Evolutionary conservation across 768 basidiomycete species (phyloP), one percentile per base, ranked within the genome.

Genomic region (Collybia nuda): DNA sequence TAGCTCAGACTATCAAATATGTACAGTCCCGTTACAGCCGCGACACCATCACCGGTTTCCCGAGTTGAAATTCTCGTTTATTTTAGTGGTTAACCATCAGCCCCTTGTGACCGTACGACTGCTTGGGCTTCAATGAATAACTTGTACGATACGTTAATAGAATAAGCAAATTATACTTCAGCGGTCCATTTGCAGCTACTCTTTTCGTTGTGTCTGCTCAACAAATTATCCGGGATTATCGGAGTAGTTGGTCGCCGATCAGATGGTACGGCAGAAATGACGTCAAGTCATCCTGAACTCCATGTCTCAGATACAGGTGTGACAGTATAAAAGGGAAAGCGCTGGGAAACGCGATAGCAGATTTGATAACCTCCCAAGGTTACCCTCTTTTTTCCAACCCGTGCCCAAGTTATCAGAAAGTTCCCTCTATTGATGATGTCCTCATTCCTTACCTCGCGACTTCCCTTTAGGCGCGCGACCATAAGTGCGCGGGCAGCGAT

Each of bases 191-290:
- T n/a, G n/a, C n/a, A n/a, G n/a, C n/a, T n/a, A n/a, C n/a, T n/a
- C n/a, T n/a, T n/a, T n/a, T n/a, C n/a, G n/a, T n/a, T n/a, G n/a
- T n/a, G n/a, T n/a, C n/a, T n/a, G n/a, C n/a, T n/a, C n/a, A n/a
- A n/a, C n/a, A n/a, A n/a, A n/a, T n/a, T n/a, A n/a, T 26, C 82
- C 3, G 77, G 80, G 14, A 56, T 84, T 3, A 32, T 11, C 9
- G 32, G 77, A 86, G 60, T 84, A 77, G 78, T 54, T 82, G 47
- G 65, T 66, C 28, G 48, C 38, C 39, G 70, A 76, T 21, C 63
- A 70, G 12, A 69, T 28, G 74, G 77, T 17, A 23, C n/a, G 22
- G 5, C 15, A 3, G 8, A 0, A 38, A 28, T 38, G 47, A 48
- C 23, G 47, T 48, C 37, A 48, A 19, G 15, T 38, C 22, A 36